Base-by-base conservation (phyloP, 345 rosid genomes). In the Salix caprea region DNA sequence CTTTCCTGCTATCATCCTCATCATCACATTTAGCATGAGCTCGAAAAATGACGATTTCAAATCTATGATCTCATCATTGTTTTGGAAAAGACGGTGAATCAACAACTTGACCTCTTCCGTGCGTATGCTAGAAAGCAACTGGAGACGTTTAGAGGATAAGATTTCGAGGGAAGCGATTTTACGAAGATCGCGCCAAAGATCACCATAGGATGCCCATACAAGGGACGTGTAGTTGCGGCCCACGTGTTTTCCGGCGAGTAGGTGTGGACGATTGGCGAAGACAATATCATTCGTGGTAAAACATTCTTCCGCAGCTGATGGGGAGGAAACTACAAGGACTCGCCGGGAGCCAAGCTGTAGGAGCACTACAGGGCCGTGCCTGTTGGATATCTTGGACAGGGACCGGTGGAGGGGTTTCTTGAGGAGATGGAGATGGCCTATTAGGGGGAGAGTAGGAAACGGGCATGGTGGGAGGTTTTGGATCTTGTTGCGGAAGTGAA, bases 1-100 rank as follows among this genome's bases (percentile, higher is more conserved):
- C 72, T 80, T 80, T 64, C 85, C 82, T 0, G 84, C 76, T 32
- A 82, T 75, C 88, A 85, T 82, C 70, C 88, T 85, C 84, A 78
- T 82, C 66, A 82, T 68, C 26, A 85, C 77, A 14, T 85, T 82
- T 23, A 82, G 28, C 3, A 65, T 66, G 18, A 85, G 60, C 80
- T 85, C 85, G 16, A 74, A 85, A 40, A 80, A 69, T 10, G 34
- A 36, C 15, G 76, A 39, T 26, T 70, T 80, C 76, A 82, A 72
- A 3, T 82, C 80, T 54, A 77, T 56, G 3, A 37, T 68, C 54
- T 28, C 72, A 34, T 26, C 18, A 14, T 60, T 24, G 16, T 24
- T 52, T n/a, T 50, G 14, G 19, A 37, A 65, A 2, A 82, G 81
- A 30, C 34, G 44, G 5, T 34, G 46, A 1, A 71, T 15, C 67